A percentile compares a stretch with the other conserved stretches of the same genome.
phyloP scores from a whole-genome alignment of 2,329 filamentous ascomycete genomes.

The Alternaria sp. region DNA sequence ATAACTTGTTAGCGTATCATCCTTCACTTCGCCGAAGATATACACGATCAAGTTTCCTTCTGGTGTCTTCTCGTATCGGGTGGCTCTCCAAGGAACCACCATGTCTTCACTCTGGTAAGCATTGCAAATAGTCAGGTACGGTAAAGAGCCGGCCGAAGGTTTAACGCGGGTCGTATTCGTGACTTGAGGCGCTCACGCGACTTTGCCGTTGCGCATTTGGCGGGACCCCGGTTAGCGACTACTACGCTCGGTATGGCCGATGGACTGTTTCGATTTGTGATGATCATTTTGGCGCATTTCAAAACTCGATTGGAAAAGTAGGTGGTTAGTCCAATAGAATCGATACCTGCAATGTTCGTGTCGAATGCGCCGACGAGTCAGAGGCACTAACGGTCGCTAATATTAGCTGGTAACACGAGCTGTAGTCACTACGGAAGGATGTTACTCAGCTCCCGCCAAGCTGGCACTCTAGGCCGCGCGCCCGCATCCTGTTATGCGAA shows the following conservation, averaged over 20 bases:
- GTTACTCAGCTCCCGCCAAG: conserved; percentile 43
- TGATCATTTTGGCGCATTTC: conserved; percentile 18
- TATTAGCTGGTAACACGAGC: conserved; percentile 43
- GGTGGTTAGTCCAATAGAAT: conserved; percentile 10
- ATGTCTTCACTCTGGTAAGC: conserved; percentile 37
- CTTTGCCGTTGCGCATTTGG: conserved; percentile 13
- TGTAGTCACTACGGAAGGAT: conserved; percentile 19
- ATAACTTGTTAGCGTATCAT: neutral
- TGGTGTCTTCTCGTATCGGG: conserved; percentile 16
- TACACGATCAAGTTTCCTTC: conserved; percentile 13
- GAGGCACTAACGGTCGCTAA: conserved; percentile 29
- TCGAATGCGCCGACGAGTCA: conserved; percentile 26
- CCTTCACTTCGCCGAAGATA: conserved; percentile 10
- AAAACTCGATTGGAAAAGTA: conserved; percentile 14
- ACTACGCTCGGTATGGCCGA: conserved; percentile 9
- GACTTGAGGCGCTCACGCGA: conserved; percentile 16
- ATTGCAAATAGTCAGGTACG: conserved; percentile 31
- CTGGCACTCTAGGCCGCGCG: conserved; percentile 21
- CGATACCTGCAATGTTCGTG: conserved; percentile 20
- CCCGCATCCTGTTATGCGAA: conserved; percentile 11
- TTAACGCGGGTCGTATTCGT: conserved; percentile 20
- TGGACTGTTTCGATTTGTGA: conserved; percentile 2
- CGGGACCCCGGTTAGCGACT: conserved; percentile 13
- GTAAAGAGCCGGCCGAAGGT: conserved; percentile 15
- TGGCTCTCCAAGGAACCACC: conserved; percentile 1